Evolutionary conservation across 768 basidiomycete species (phyloP).

Genomic region (Podaxis sp.): DNA sequence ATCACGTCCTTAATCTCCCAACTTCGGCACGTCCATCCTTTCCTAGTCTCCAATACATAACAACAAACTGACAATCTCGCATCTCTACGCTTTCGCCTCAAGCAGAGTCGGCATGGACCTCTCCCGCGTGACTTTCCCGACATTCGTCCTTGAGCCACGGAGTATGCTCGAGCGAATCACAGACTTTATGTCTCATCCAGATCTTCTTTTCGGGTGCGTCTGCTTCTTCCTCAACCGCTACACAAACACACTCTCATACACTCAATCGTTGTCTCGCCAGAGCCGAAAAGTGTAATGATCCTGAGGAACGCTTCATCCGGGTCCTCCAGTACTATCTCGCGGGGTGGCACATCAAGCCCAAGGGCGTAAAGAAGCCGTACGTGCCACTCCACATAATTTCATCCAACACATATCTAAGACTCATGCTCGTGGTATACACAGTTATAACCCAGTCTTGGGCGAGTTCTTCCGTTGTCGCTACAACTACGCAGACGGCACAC

Average conservation of each 20-base stretch:
- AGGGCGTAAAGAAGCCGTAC: constrained; percentile 98
- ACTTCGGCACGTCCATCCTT: constrained; percentile 55
- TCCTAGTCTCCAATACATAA: not conserved
- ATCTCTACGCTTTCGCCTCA: constrained; percentile 7
- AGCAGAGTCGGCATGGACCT: constrained; percentile 94
- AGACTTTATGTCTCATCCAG: constrained; percentile 99
- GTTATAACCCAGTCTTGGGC: constrained; percentile 95
- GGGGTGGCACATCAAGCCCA: constrained; percentile 99
- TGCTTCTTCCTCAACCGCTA: constrained; percentile 8
- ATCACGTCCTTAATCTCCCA: constrained; percentile 87
- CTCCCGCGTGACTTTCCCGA: constrained; percentile 89
- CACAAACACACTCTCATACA: not conserved
- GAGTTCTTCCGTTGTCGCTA: constrained; percentile 98
- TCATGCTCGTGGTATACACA: constrained; percentile 26
- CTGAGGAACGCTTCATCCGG: constrained; percentile 88
- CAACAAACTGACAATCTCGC: constrained; percentile 3
- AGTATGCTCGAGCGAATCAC: constrained; percentile 98
- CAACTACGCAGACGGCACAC: constrained; percentile 85
- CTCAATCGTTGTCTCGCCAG: constrained; percentile 39
- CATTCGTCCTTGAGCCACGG: constrained; percentile 94
- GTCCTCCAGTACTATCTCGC: constrained; percentile 94
- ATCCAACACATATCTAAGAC: constrained; percentile 9
- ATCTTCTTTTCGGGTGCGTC: constrained; percentile 87
- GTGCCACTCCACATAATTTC: constrained; percentile 27
- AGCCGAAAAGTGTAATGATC: constrained; percentile 74